A percentile compares a stretch with the other conserved stretches of the same genome.
phyloP scores from a whole-genome alignment of 176 grass and related monocot genomes.

The Canna indica region DNA sequence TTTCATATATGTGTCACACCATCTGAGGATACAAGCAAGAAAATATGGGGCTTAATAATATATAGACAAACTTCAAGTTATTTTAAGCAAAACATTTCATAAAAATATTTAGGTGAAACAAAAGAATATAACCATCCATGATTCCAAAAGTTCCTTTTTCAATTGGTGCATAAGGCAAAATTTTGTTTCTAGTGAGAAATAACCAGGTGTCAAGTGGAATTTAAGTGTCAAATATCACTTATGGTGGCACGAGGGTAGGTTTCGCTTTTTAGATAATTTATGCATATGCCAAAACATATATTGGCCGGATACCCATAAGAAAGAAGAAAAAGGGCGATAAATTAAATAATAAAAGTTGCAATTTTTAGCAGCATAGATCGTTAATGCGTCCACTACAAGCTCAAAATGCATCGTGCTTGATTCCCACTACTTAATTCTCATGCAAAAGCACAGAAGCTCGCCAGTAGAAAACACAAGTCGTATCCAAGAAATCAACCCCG shows the following conservation, averaged over 20 bases:
- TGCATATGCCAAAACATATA: background rate
- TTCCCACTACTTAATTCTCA: background rate
- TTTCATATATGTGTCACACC: too few species aligned
- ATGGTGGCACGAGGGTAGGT: background rate
- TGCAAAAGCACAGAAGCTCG: background rate
- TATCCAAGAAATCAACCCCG: background rate
- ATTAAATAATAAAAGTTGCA: background rate
- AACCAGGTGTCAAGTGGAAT: background rate
- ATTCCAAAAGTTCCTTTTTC: background rate
- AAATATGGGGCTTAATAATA: background rate
- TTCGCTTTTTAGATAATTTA: background rate
- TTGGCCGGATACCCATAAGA: background rate
- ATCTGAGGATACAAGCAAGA: background rate
- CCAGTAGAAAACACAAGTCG: background rate
- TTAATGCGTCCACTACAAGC: background rate
- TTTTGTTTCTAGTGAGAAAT: background rate
- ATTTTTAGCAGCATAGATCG: background rate
- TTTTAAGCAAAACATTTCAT: background rate
- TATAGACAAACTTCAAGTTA: background rate
- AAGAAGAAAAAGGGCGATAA: background rate
- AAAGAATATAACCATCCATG: background rate
- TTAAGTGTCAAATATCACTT: background rate
- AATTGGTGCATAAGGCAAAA: background rate
- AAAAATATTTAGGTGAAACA: background rate
- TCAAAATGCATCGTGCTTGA: background rate